Base-by-base conservation (phyloP, 768 basidiomycete species). In the Tricholoma hemisulphureum region DNA sequence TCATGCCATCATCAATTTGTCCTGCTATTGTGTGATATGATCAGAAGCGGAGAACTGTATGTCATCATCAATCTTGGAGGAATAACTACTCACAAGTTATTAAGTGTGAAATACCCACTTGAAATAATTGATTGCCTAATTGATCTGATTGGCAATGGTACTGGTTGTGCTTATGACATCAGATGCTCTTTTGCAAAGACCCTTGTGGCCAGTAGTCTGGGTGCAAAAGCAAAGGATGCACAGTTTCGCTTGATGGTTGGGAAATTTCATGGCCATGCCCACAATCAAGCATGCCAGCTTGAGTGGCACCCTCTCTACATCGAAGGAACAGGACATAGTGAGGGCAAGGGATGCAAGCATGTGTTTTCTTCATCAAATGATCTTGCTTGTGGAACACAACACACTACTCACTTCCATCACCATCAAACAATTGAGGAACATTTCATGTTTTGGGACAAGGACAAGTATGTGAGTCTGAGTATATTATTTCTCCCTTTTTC, bases 1-100 rank as follows among this genome's bases (percentile, higher is more conserved):
- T 65, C 67, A 8, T 77, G 75, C 54, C 59, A 63, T 4, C 75
- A 76, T 65, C 70, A 69, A 7, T 63, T 74, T 2, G 58, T 71
- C 18, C 54, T 72, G 6, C 60, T 61, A 34, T 29, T 73, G 1
- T 58, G 57, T 4, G 75, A 77, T 58, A 73, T 76, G 72, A 46
- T 74, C 6, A 39, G 49, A 9, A 72, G 69, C 48, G 71, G 75
- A 5, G 72, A 77, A 58, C 58, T 77, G 75, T 76, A 63, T 56
- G 72, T 69, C 32, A 35, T 24, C 64, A 73, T 34, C 59, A 65
- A 4, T 8, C 4, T 9, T 70, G 59, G 63, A 53, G 62, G 3
- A n/a, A 16, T 1, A 67, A 70, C 26, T 66, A 72, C 57, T 18
- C 23, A 0, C 37, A 16, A 46, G 24, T 4, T 23, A 45, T 45